These are phyloP conservation scores for Clarireedia paspali DNA, from an alignment of 2,329 filamentous ascomycete genomes.

Conservation along the genomic window DNA sequence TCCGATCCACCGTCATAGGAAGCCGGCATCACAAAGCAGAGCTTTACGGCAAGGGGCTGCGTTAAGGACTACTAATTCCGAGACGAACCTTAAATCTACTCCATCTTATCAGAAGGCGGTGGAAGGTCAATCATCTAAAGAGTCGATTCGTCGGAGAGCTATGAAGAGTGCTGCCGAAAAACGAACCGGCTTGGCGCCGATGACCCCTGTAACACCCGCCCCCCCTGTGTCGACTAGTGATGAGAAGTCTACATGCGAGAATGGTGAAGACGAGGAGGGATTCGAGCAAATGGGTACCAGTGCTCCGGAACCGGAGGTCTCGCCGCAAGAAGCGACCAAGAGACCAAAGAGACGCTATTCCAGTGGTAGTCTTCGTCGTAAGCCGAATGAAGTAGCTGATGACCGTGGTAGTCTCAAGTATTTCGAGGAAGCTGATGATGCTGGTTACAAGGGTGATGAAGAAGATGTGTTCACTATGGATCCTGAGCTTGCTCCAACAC, in stretches of 20 bases:
- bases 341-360: slow-evolving; percentile 69
- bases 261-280: slow-evolving; percentile 30
- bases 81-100: slow-evolving; percentile 25
- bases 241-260: slow-evolving; percentile 6
- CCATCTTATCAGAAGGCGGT: slow-evolving; percentile 14
- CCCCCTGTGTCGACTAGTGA: slow-evolving; percentile 3
- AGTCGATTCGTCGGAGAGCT: slow-evolving; percentile 29
- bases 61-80: slow-evolving; percentile 26
- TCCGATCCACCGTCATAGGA: slow-evolving; percentile 66
- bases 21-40: slow-evolving; percentile 56
- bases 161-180: slow-evolving; percentile 24
- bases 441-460: slow-evolving; percentile 68
- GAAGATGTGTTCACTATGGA: slow-evolving; percentile 66
- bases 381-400: slow-evolving; percentile 64
- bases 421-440: slow-evolving; percentile 82
- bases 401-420: slow-evolving; percentile 77
- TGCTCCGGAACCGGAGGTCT: slow-evolving; percentile 53
- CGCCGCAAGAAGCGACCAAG: slow-evolving; percentile 11
- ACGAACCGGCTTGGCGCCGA: slow-evolving; percentile 11
- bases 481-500: slow-evolving; percentile 25
- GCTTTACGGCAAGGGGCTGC: slow-evolving; percentile 45
- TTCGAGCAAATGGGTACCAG: slow-evolving; percentile 46
- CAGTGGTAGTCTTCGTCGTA: slow-evolving; percentile 70
- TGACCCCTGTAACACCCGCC: slow-evolving; percentile 10
- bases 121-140: slow-evolving; percentile 35